Conservation (phyloP, 805 yeast genomes). For the Schwanniomyces polymorphus region DNA sequence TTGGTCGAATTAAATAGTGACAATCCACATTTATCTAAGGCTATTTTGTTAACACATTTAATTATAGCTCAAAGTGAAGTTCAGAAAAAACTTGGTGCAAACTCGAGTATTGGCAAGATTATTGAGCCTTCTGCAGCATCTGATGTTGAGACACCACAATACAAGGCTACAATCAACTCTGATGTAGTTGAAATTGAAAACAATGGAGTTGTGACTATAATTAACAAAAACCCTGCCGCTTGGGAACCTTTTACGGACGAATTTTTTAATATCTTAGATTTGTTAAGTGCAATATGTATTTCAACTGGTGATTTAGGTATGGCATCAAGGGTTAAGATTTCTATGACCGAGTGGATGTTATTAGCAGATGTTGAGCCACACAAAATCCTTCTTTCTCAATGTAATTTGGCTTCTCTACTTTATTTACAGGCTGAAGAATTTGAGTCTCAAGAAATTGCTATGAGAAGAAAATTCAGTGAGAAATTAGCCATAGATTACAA, state of each 20-base stretch:
- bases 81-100: slow-evolving; percentile 35
- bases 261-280: slow-evolving; percentile 72
- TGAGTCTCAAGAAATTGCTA: slow-evolving; percentile 47
- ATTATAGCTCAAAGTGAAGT: slow-evolving; percentile 68
- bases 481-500: slow-evolving; percentile 24
- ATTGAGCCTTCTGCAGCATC: slow-evolving; percentile 1
- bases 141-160: slow-evolving; percentile 5
- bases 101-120: slow-evolving; percentile 2
- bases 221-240: slow-evolving; percentile 44
- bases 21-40: slow-evolving; percentile 51
- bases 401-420: slow-evolving; percentile 67
- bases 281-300: slow-evolving; percentile 69
- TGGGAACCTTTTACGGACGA: slow-evolving; percentile 81
- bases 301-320: slow-evolving; percentile 64
- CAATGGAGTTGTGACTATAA: slow-evolving; percentile 15
- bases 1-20: slow-evolving; percentile 55
- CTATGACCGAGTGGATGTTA: slow-evolving; percentile 73
- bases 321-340: slow-evolving; percentile 60
- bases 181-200: slow-evolving; percentile 14
- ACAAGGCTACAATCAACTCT: slow-evolving; percentile 14
- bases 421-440: slow-evolving; percentile 66
- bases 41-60: slow-evolving; percentile 61
- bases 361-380: slow-evolving; percentile 66
- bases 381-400: slow-evolving; percentile 62
- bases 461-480: slow-evolving; percentile 22